Conservation (phyloP, 306 rosid species). For the Alnus glutinosa region DNA sequence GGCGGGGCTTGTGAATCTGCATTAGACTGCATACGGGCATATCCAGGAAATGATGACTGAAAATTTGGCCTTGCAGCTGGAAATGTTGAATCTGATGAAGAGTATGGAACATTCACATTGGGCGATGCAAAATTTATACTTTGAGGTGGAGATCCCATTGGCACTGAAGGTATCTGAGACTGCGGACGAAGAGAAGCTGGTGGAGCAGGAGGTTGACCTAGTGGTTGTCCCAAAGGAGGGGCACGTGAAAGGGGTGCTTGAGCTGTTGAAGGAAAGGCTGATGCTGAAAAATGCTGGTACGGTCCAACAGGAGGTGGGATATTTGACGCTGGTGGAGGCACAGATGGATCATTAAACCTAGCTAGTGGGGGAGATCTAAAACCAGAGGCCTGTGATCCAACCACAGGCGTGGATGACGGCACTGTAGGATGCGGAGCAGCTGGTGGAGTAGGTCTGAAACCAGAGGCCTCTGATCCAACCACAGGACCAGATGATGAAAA, state of each 20-base stretch:
- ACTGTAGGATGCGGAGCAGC: conserved; percentile 42
- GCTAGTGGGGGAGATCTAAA: conserved; percentile 63
- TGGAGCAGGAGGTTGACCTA: conserved; percentile 47
- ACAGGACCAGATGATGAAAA: conserved; percentile 71
- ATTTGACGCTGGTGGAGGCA: conserved; percentile 60
- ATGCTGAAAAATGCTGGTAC: conserved; percentile 58
- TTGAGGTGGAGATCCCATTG: conserved; percentile 72
- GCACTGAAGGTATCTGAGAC: conserved; percentile 54
- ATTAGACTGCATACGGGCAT: conserved; percentile 52
- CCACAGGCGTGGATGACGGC: conserved; percentile 47
- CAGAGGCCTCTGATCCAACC: conserved; percentile 61
- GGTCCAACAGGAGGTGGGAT: conserved; percentile 47
- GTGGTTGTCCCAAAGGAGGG: conserved; percentile 56
- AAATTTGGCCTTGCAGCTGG: conserved; percentile 45
- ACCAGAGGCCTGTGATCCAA: conserved; percentile 52
- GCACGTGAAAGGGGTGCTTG: conserved; percentile 44
- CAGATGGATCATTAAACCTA: conserved; percentile 78
- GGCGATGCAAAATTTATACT: conserved; percentile 39
- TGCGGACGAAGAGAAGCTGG: conserved; percentile 48
- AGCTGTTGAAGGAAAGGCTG: conserved; percentile 49
- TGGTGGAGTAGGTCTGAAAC: conserved; percentile 55
- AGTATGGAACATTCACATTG: conserved; percentile 44
- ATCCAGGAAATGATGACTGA: conserved; percentile 78
- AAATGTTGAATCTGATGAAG: conserved; percentile 47
- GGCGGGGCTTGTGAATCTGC: conserved; percentile 59